Conservation (phyloP, 805 yeast genomes). For the Starmerella gropengiesseri region DNA sequence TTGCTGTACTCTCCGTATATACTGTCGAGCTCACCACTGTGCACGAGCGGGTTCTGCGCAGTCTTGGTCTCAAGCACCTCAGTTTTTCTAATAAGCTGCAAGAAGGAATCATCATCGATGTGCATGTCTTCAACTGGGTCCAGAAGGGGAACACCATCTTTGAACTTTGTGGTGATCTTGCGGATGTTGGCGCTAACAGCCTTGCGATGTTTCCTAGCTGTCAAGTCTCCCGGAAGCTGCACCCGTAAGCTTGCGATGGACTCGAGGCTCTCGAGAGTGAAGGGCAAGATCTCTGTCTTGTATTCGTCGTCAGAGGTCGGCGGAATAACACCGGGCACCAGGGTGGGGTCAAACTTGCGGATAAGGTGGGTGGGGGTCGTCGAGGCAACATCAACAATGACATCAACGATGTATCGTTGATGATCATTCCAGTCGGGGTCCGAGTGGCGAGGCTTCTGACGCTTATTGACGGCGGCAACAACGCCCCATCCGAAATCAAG, state of each 20-base stretch:
- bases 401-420: slow-evolving; percentile 80
- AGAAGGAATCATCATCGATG: slow-evolving; percentile 69
- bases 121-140: slow-evolving; percentile 92
- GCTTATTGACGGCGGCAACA: slow-evolving; percentile 63
- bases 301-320: slow-evolving; percentile 57
- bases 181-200: slow-evolving; percentile 56
- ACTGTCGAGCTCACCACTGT: slow-evolving; percentile 42
- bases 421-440: slow-evolving; percentile 63
- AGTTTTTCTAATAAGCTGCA: slow-evolving; percentile 57
- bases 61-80: slow-evolving; percentile 72
- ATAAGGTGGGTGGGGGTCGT: slow-evolving; percentile 70
- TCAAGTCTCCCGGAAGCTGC: slow-evolving; percentile 64
- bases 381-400: slow-evolving; percentile 59
- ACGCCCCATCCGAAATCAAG: slow-evolving; percentile 94
- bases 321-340: slow-evolving; percentile 85
- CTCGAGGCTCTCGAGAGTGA: slow-evolving; percentile 66
- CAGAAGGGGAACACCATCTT: slow-evolving; percentile 81
- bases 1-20: slow-evolving; percentile 53
- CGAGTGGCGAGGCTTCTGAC: slow-evolving; percentile 41
- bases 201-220: slow-evolving; percentile 35
- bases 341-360: slow-evolving; percentile 62
- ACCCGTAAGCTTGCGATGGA: slow-evolving; percentile 72
- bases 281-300: slow-evolving; percentile 69
- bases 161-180: slow-evolving; percentile 74
- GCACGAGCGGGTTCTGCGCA: slow-evolving; percentile 51